Evolutionary conservation across 192 early-diverging fungal genomes (phyloP).

Genomic region (Chytriomyces confervae): DNA sequence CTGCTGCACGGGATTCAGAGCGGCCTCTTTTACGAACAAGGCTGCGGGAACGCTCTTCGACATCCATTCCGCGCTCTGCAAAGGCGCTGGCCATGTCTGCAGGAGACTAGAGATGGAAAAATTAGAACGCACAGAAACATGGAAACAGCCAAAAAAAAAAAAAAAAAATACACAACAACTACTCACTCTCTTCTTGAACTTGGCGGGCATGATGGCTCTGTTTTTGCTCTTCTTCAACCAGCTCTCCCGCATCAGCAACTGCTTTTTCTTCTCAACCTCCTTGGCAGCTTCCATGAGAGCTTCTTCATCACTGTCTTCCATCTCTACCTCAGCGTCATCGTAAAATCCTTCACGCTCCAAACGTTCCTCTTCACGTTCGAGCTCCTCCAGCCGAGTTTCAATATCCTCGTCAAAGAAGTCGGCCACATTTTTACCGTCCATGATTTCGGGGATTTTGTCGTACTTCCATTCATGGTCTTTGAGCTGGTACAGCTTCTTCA

Average conservation of each 20-base stretch:
- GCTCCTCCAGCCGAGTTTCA: slow-evolving; percentile 90
- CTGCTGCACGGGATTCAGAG: slow-evolving; percentile 61
- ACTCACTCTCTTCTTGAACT: slow-evolving; percentile 51
- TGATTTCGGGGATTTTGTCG: slow-evolving; percentile 97
- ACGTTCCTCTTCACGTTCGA: slow-evolving; percentile 97
- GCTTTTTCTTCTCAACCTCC: slow-evolving; percentile 85
- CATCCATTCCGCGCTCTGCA: slow-evolving; percentile 73
- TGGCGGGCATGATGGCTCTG: slow-evolving; percentile 73
- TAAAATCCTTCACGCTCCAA: slow-evolving; percentile 95
- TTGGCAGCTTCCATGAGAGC: slow-evolving; percentile 76
- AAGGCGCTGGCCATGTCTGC: slow-evolving; percentile 71
- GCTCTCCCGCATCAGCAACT: slow-evolving; percentile 76
- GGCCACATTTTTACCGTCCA: slow-evolving; percentile 97
- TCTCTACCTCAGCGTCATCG: slow-evolving; percentile 65
- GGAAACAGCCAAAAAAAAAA: slow-evolving; percentile 2
- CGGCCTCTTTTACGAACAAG: slow-evolving; percentile 76
- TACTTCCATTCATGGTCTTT: slow-evolving; percentile 91
- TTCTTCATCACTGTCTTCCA: slow-evolving; percentile 80
- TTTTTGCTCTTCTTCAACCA: slow-evolving; percentile 81
- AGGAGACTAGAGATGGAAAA: slow-evolving; percentile 3
- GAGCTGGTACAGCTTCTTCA: slow-evolving; percentile 91
- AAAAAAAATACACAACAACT: not conserved
- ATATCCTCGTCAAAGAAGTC: slow-evolving; percentile 99
- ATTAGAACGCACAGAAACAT: not conserved
- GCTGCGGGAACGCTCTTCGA: slow-evolving; percentile 67